Percentiles rank a stretch among this genome's conserved stretches.
Evolutionary conservation across 2,329 filamentous ascomycete species (phyloP).

Genomic region (Cadophora malorum): DNA sequence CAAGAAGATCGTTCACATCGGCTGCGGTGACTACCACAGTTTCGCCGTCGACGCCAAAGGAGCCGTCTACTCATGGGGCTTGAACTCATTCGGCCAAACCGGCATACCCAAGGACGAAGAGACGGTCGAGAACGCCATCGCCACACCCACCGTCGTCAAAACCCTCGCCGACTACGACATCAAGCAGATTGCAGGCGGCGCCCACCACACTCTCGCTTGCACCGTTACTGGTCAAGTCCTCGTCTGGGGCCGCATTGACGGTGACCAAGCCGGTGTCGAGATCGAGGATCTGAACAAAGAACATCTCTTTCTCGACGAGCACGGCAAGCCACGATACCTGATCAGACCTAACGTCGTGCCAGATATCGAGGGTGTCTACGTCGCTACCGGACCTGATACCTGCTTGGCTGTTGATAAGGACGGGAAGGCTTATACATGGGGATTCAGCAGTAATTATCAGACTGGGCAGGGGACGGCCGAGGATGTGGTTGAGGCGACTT

Average conservation of each 20-base stretch:
- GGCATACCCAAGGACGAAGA: conserved; percentile 69
- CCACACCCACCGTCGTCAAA: conserved; percentile 72
- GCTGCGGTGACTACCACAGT: conserved; percentile 77
- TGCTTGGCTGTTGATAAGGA: conserved; percentile 72
- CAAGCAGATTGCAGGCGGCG: conserved; percentile 71
- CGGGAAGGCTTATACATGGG: conserved; percentile 79
- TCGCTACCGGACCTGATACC: conserved; percentile 74
- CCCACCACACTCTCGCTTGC: conserved; percentile 76
- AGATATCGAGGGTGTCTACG: conserved; percentile 61
- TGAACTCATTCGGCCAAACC: conserved; percentile 87
- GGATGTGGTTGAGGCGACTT: conserved; percentile 77
- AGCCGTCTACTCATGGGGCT: conserved; percentile 80
- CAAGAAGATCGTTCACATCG: conserved; percentile 49
- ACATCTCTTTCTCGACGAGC: conserved; percentile 68
- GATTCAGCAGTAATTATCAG: conserved; percentile 81
- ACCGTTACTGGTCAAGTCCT: conserved; percentile 62
- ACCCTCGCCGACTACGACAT: conserved; percentile 70
- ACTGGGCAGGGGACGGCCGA: conserved; percentile 80
- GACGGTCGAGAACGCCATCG: conserved; percentile 73
- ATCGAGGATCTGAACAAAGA: conserved; percentile 61
- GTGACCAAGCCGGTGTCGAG: conserved; percentile 62
- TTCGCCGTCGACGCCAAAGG: conserved; percentile 75
- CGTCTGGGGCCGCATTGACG: conserved; percentile 65
- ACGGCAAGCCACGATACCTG: conserved; percentile 73
- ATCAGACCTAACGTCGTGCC: conserved; percentile 64